Evolutionary conservation across 2,329 filamentous ascomycete species (phyloP), one percentile per base, ranked within the genome.

Genomic region (Penicillium sumatraense): DNA sequence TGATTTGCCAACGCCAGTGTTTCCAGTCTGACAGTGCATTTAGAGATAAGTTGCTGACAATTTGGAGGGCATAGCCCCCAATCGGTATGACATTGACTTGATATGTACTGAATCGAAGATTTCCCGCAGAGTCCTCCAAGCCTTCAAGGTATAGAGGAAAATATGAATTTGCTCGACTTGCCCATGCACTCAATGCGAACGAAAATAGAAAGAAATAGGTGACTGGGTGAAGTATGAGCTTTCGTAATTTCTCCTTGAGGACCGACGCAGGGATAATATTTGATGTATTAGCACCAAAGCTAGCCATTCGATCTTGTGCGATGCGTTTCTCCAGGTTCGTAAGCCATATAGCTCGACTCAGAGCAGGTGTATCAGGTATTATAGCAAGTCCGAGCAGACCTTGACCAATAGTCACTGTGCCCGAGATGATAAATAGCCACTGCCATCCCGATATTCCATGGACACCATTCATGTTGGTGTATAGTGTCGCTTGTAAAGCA

Each of bases 51-150:
- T 53, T 62, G 23, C 50, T 57, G 13, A 63, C 48, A 20, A 62
- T 60, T 2, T 58, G 57, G 10, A 63, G 53, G 13, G 53, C 59
- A 31, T 63, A 62, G 16, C 61, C 59, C 1, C 61, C 59, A n/a
- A 63, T 54, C 14, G 61, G 59, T 11, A 63, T 62, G 10, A 62
- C 33, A 23, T 63, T 63, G 38, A 63, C 61, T 26, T 51, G 61
- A 33, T 62, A 62, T 14, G 57, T 63, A 40, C 51, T 63, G 27
- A 36, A 54, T 10, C 51, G 51, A 44, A 54, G 45, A 18, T 54
- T 44, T 26, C 51, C 51, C 2, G 45, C 20, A 6, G 24, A 24
- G 14, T 54, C 51, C 36, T 42, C 21, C 38, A 60, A 38, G n/a
- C 49, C 58, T 29, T 63, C 54, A 3, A 63, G 52, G 44, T 62